Base-by-base conservation (phyloP, 805 yeast genomes). In the Komagataella populi region DNA sequence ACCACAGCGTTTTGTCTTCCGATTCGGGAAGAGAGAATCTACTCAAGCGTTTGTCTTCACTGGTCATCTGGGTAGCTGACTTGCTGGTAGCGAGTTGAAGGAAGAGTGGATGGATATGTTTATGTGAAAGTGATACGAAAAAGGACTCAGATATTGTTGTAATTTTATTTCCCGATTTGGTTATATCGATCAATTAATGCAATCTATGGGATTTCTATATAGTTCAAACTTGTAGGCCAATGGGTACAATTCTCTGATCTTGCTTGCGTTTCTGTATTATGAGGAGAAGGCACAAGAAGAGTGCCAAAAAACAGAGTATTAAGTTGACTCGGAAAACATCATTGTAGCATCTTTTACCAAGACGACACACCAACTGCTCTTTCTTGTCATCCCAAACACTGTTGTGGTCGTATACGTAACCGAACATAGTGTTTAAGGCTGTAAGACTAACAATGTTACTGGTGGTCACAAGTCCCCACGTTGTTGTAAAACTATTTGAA, bases 381-480 rank as follows among this genome's bases (percentile, higher is more conserved):
- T 69, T 64, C 6, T 71, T 70, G 17, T 68, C 65, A 39, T 72
- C 70, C 4, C 63, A 63, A 45, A 63, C 68, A 48, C 76, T 70
- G 43, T 70, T 63, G 2, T 53, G 51, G 55, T 79, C 81, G 55
- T 84, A 72, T 36, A 77, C 73, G 7, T 57, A 52, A 1, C 87
- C 88, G 56, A 85, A 75, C 49, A 72, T 67, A 52, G 72, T 73
- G 49, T 81, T 79, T 54, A 84, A 69, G 2, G 70, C 49, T 57
- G 76, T 78, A 45, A 84, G 73, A 0, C 77, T 67, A 3, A 78
- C 47, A 18, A 83, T 65, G 1, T 88, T 87, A 6, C 90, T 90
- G 0, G 88, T 80, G 22, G 89, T 82, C 14, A 80, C 65, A 45
- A 84, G 65, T 0, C 91, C 88, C 91, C 93, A 85, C 1, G 83